Percentiles rank a stretch among this genome's conserved stretches.
Conservation (phyloP, 106 monocot genomes). For the Allium fistulosum region DNA sequence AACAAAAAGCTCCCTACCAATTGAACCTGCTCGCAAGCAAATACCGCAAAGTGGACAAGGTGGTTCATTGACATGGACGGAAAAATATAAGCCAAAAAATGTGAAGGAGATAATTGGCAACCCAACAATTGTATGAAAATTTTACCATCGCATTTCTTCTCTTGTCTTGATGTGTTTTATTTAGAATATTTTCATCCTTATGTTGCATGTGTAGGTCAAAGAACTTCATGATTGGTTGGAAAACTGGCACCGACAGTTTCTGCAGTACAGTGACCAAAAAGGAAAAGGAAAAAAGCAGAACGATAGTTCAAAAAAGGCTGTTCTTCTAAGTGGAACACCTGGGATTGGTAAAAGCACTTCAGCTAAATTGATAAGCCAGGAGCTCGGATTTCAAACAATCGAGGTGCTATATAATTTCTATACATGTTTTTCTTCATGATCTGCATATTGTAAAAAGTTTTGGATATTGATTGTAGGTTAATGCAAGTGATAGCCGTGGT, state of each 20-base stretch:
- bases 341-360: conserved; percentile 96
- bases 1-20: conserved; percentile 23
- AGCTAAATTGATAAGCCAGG: conserved; percentile 80
- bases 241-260: conserved; percentile 66
- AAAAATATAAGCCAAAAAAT: conserved; percentile 81
- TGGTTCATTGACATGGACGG: conserved; percentile 80
- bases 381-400: conserved; percentile 87
- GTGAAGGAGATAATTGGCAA: conserved; percentile 92
- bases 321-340: conserved; percentile 90
- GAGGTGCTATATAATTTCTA: conserved; percentile 43
- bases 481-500: conserved; percentile 98
- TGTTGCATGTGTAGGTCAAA: conserved; percentile 45
- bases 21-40: conserved; percentile 32
- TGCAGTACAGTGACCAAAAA: conserved; percentile 49
- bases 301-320: conserved; percentile 81
- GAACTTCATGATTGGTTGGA: conserved; percentile 94
- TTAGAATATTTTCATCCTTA: conserved; percentile 9
- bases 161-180: conserved; percentile 3
- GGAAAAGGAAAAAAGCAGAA: conserved; percentile 67
- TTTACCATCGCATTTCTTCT: neutral
- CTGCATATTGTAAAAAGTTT: neutral
- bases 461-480: conserved; percentile 50
- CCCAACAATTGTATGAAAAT: conserved; percentile 70
- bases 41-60: conserved; percentile 23
- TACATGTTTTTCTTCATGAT: neutral